Conservation (phyloP, 2,329 filamentous ascomycete species). For the Zasmidium citrigriseum region DNA sequence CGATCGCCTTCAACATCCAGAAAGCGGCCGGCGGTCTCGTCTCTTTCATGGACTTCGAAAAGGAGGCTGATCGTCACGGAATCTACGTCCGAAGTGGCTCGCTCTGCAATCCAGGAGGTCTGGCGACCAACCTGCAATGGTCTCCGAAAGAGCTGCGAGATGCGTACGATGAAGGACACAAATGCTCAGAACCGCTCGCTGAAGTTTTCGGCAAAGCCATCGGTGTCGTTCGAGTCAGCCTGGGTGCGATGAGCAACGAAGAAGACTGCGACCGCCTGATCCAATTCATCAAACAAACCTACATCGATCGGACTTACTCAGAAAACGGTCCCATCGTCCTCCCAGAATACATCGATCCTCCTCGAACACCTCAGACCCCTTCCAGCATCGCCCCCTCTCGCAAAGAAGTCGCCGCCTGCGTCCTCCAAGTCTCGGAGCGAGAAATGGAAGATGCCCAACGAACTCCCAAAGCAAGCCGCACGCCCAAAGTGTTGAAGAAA, state of each 20-base stretch:
- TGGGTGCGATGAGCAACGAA: constrained; percentile 83
- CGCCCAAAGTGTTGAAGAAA: background rate
- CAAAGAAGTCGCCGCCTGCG: constrained; percentile 10
- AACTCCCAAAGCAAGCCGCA: constrained; percentile 3
- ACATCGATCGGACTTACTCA: constrained; percentile 21
- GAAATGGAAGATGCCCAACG: background rate
- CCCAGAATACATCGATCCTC: constrained; percentile 9
- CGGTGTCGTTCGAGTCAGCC: constrained; percentile 77
- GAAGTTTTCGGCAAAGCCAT: constrained; percentile 83
- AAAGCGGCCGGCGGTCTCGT: constrained; percentile 71
- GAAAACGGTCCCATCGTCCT: constrained; percentile 14
- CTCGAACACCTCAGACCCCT: background rate
- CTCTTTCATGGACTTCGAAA: constrained; percentile 80
- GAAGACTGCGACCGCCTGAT: constrained; percentile 72
- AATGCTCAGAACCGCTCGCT: constrained; percentile 80
- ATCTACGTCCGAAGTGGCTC: constrained; percentile 85
- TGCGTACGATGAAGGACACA: constrained; percentile 79
- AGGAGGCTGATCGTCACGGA: constrained; percentile 71
- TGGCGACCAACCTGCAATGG: constrained; percentile 69
- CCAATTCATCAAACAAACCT: constrained; percentile 25
- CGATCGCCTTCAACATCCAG: constrained; percentile 78
- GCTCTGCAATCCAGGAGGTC: constrained; percentile 85
- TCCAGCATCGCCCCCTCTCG: background rate
- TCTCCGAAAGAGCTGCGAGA: constrained; percentile 75
- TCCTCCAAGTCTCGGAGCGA: constrained; percentile 12